Evolutionary conservation across 768 basidiomycete genomes (phyloP), one percentile per base, ranked within the genome.

Genomic region (Mycena pura): DNA sequence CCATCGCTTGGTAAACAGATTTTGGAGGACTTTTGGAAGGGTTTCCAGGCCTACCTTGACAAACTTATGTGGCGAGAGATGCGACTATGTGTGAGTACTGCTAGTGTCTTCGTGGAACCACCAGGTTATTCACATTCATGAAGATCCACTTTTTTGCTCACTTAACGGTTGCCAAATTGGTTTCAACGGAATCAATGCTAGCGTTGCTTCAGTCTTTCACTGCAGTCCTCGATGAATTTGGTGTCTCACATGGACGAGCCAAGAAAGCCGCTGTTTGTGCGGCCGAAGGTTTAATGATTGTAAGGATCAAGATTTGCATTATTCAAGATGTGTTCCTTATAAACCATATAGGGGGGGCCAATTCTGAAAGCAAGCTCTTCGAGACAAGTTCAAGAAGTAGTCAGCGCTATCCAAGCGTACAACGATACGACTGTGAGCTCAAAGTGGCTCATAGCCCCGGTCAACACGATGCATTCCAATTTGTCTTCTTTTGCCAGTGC

Each of bases 91-190:
- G 95, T 96, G 70, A 76, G 93, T 79, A 15, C 60, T 19, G 27
- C 15, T 28, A 10, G 51, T 56, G 44, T 61, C 21, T 50, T 21
- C 15, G 17, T 27, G 60, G 13, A 49, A n/a, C n/a, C n/a, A n/a
- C n/a, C n/a, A n/a, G n/a, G n/a, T n/a, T 31, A 11, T 32, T 57
- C 36, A 36, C 43, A 22, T 36, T 47, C 24, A 11, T 46, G 5
- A 32, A 99, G 96, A 89, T 98, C 14, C 93, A 95, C 62, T 92
- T 99, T 73, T 97, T 99, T 70, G 90, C 95, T 2, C 92, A 96
- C 69, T 76, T 97, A 44, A 89, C 92, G 28, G 82, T 90, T 3
- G 87, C 93, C 2, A 83, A 84, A 55, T 76, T 96, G 2, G 83
- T 98, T 49, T 88, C 92, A 3, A 73, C 87, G 0, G 84, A 88